Conservation (phyloP, 805 yeast species). For the Candida stauntonica region DNA sequence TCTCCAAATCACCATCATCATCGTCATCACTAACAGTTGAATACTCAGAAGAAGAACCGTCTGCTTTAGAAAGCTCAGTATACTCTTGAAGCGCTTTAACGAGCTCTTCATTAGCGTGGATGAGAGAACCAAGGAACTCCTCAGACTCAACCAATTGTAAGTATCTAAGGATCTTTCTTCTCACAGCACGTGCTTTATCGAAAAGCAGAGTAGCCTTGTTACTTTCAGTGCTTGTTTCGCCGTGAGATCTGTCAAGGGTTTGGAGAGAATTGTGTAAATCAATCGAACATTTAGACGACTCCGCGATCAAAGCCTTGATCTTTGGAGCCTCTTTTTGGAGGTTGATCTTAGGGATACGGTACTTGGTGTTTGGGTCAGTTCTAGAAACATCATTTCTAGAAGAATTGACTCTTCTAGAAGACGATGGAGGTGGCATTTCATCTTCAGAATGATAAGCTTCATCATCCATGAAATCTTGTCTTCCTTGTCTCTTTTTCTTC, state of each 20-base stretch:
- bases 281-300: constrained; percentile 71
- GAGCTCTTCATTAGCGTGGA: constrained; percentile 87
- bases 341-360: constrained; percentile 63
- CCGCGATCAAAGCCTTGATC: constrained; percentile 64
- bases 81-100: constrained; percentile 67
- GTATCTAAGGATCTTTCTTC: constrained; percentile 76
- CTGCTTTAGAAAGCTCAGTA: constrained; percentile 51
- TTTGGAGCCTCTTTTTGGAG: constrained; percentile 68
- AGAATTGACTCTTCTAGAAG: constrained; percentile 3
- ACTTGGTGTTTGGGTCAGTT: constrained; percentile 42
- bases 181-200: constrained; percentile 65
- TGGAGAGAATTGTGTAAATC: constrained; percentile 58
- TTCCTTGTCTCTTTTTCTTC: constrained; percentile 20
- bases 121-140: constrained; percentile 80
- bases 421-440: constrained; percentile 18
- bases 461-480: constrained; percentile 44
- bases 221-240: constrained; percentile 60
- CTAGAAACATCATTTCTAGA: not conserved
- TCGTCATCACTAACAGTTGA: constrained; percentile 29
- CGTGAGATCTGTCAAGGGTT: constrained; percentile 36
- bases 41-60: constrained; percentile 37
- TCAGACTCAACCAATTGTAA: constrained; percentile 82
- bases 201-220: constrained; percentile 58
- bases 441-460: constrained; percentile 41
- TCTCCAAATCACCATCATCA: constrained; percentile 32